Base-by-base conservation (phyloP, 2,329 filamentous ascomycete species). In the Colletotrichum cuscutae region DNA sequence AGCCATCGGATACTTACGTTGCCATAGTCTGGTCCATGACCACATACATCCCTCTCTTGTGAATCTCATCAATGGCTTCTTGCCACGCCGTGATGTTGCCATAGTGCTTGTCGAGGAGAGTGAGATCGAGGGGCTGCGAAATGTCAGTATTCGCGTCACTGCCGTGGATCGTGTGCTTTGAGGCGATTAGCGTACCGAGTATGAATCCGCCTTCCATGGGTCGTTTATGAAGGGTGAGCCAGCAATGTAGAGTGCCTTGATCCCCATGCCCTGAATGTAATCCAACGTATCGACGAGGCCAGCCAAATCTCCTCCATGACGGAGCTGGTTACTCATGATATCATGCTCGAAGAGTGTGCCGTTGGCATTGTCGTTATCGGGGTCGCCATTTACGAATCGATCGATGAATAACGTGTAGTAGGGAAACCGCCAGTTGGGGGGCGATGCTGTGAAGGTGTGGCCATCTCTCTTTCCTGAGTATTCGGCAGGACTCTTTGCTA, bases 361-460 rank as follows among this genome's bases (percentile, higher is more conserved):
- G 78, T 92, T 92, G 56, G 86, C 86, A 76, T 92, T 87, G 78
- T 92, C 90, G 77, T 92, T 92, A 2, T 83, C 84, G 8, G 90
- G 90, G 76, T 92, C 88, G 24, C 90, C 90, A 76, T 92, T 92
- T 54, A 91, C 89, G 76, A 89, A 92, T 72, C 89, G 84, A 78
- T 92, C 90, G 12, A 91, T 80, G 77, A 91, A 91, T 58, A 92
- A 81, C 9, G 89, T 91, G 78, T 93, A 93, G 77, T 92, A 89
- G 0, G 91, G 91, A 73, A 92, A 87, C 30, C 91, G 85, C 91
- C 91, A 93, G 76, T 89, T 92, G 0, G 82, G 78, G 1, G 91
- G 90, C 24, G 90, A 92, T 0, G 83, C 81, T 22, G 81, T 78
- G 75, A 89, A 92, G 5, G 77, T 80, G 77, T 90, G 88, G 73